Conservation (phyloP, 2,329 filamentous ascomycete species). For the Teratosphaeria destructans region DNA sequence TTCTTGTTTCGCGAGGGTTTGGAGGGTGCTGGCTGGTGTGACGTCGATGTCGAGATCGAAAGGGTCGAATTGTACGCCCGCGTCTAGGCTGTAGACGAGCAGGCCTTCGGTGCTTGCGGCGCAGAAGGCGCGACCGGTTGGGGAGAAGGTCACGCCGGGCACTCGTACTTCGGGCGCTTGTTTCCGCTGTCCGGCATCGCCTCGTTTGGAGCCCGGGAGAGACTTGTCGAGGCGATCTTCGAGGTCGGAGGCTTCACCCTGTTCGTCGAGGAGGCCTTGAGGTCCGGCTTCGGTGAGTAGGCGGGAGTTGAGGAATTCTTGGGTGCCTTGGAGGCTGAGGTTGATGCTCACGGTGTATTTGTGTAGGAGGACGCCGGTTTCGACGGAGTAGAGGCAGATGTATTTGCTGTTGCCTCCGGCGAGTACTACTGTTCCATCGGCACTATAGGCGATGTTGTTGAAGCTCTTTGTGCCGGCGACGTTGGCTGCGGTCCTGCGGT, state of each 20-base stretch:
- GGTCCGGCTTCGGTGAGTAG: constrained; percentile 85
- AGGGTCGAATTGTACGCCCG: constrained; percentile 76
- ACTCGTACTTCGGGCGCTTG: constrained; percentile 70
- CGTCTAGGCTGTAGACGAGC: constrained; percentile 85
- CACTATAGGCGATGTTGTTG: constrained; percentile 77
- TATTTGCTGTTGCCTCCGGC: constrained; percentile 97
- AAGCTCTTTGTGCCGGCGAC: constrained; percentile 84
- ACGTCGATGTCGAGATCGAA: constrained; percentile 93
- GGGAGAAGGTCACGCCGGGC: constrained; percentile 73
- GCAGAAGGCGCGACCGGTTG: constrained; percentile 82
- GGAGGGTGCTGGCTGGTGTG: constrained; percentile 59
- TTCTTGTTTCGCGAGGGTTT: constrained; percentile 67
- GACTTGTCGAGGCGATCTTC: constrained; percentile 72
- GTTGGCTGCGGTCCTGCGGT: constrained; percentile 85
- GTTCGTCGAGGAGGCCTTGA: constrained; percentile 70
- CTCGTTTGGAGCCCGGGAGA: constrained; percentile 77
- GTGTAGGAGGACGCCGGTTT: constrained; percentile 80
- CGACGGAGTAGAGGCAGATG: constrained; percentile 93
- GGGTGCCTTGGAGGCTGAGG: constrained; percentile 87
- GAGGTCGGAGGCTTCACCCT: constrained; percentile 77
- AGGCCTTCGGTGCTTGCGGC: constrained; percentile 91
- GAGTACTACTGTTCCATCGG: constrained; percentile 80
- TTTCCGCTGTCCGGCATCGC: constrained; percentile 71
- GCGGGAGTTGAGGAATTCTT: constrained; percentile 92
- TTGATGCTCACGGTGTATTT: constrained; percentile 96